These are phyloP conservation scores for Pezicula neosporulosa DNA, from an alignment of 2,329 filamentous ascomycete genomes.

Conservation along the genomic window DNA sequence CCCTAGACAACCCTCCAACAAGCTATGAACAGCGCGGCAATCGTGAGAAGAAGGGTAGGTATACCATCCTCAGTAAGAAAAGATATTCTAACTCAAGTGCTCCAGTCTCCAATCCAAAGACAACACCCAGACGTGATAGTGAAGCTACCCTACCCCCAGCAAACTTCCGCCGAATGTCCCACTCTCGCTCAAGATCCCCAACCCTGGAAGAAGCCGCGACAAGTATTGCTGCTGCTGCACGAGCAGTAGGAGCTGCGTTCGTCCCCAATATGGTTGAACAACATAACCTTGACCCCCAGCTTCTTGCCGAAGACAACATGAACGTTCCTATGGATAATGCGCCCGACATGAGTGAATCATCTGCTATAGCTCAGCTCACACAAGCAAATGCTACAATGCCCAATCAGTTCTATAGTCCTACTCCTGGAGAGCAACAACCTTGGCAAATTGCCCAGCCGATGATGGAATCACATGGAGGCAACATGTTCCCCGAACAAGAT, in stretches of 20 bases:
- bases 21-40: constrained; percentile 40
- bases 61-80: constrained; percentile 15
- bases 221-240: constrained; percentile 20
- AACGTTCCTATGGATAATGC: constrained; percentile 10
- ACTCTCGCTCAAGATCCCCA: constrained; percentile 22
- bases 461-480: constrained; percentile 18
- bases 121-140: constrained; percentile 13
- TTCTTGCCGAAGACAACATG: constrained; percentile 21
- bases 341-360: constrained; percentile 8
- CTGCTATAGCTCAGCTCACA: constrained; percentile 17
- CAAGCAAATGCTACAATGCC: constrained; percentile 19
- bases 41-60: constrained; percentile 36
- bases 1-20: constrained; percentile 51
- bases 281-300: constrained; percentile 21
- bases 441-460: constrained; percentile 18
- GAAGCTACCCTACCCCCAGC: constrained; percentile 9
- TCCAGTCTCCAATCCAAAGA: constrained; percentile 14
- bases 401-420: constrained; percentile 13
- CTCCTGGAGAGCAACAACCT: constrained; percentile 14
- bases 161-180: constrained; percentile 10
- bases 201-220: constrained; percentile 25
- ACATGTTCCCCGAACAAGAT: constrained; percentile 16
- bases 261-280: constrained; percentile 24
- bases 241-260: constrained; percentile 20
- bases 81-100: constrained; percentile 16